A percentile compares a stretch with the other conserved stretches of the same genome.
Evolutionary conservation across 176 grass and related monocot genomes (phyloP).

Genomic region (Chloris gayana): DNA sequence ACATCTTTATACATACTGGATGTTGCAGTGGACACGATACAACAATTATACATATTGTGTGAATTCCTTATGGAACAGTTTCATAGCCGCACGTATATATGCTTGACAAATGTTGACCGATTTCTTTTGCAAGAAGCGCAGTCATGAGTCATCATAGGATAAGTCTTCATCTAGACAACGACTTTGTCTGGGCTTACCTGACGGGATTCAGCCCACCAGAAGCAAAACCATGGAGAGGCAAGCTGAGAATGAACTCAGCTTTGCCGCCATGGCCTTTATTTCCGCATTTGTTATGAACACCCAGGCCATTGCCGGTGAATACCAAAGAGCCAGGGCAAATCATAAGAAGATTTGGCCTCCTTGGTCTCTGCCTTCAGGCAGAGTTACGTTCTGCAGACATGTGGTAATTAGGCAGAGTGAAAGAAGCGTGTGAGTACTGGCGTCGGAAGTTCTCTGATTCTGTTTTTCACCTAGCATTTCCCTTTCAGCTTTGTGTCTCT

Average conservation of each 20-base stretch:
- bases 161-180: neutral
- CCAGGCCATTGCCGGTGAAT: neutral
- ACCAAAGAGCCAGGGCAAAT: neutral
- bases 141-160: neutral
- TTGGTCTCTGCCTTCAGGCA: neutral
- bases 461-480: conserved; percentile 21
- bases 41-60: neutral
- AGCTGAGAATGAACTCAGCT: conserved; percentile 1
- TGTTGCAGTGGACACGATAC: neutral
- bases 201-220: neutral
- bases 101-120: neutral
- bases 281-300: neutral
- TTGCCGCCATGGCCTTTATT: neutral
- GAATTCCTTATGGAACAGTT: neutral
- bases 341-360: neutral
- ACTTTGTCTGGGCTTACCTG: neutral
- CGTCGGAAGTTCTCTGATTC: neutral
- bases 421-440: neutral
- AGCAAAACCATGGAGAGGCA: neutral
- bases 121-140: neutral
- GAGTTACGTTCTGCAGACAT: neutral
- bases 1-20: neutral
- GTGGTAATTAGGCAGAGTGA: neutral
- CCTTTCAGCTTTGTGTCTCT: neutral
- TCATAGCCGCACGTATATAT: neutral